These are phyloP conservation scores for Cladophialophora psammophila DNA, from an alignment of 2,329 filamentous ascomycete genomes.

Conservation along the genomic window DNA sequence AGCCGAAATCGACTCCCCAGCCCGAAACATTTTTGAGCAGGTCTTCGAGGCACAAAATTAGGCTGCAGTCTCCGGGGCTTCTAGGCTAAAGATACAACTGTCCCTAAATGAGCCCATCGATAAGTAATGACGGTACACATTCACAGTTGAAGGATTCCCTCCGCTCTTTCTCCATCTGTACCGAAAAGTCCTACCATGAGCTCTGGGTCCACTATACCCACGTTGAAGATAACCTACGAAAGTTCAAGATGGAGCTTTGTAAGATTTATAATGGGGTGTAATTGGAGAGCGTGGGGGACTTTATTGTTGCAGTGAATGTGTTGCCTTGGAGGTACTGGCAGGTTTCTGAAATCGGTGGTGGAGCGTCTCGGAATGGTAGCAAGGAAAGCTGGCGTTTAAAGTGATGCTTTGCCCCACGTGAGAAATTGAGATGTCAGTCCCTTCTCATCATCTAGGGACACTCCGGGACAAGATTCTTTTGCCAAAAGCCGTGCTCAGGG, in stretches of 20 bases:
- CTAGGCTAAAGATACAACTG: slow-evolving; percentile 29
- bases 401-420: no score
- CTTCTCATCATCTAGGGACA: no score
- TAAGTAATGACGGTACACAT: background rate
- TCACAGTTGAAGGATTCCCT: background rate
- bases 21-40: slow-evolving; percentile 3
- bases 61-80: slow-evolving; percentile 33
- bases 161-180: slow-evolving; percentile 41
- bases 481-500: no score
- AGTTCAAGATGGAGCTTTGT: slow-evolving; percentile 26
- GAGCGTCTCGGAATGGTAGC: no score
- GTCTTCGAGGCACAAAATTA: slow-evolving; percentile 36
- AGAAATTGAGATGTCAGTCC: no score
- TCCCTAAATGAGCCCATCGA: slow-evolving; percentile 16
- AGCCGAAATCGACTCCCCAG: no score
- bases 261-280: slow-evolving; percentile 25
- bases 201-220: slow-evolving; percentile 38
- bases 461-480: no score
- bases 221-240: slow-evolving; percentile 23
- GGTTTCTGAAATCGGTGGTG: slow-evolving; percentile 28
- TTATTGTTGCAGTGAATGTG: slow-evolving; percentile 27
- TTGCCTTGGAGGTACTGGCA: slow-evolving; percentile 27
- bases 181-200: slow-evolving; percentile 40
- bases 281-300: slow-evolving; percentile 21
- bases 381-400: no score